phyloP scores from a whole-genome alignment of 805 yeast genomes.

The Torulaspora indica region DNA sequence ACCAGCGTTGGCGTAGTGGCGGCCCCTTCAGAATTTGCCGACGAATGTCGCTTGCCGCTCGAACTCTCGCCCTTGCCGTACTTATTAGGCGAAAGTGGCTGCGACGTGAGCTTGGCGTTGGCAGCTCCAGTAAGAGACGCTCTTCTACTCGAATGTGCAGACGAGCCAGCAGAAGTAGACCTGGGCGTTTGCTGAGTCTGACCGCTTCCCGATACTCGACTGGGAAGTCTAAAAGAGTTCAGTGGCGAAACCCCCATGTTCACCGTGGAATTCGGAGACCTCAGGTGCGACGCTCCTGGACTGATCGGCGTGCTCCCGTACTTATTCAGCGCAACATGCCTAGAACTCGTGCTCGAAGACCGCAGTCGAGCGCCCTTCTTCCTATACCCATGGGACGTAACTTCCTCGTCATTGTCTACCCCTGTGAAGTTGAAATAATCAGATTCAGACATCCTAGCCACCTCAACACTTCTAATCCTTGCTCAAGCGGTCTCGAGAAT shows the following conservation, averaged over 20 bases:
- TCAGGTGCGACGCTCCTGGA: constrained; percentile 10
- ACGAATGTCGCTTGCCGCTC: constrained; percentile 9
- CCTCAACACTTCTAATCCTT: not conserved
- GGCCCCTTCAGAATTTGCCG: constrained; percentile 12
- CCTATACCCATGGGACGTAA: constrained; percentile 6
- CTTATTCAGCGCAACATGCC: constrained; percentile 10
- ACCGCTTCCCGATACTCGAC: constrained; percentile 8
- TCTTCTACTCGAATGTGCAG: constrained; percentile 22
- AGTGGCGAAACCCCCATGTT: constrained; percentile 10
- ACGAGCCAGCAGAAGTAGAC: constrained; percentile 15
- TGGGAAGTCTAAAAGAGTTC: constrained; percentile 12
- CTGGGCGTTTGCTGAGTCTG: constrained; percentile 9
- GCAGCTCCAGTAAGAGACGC: constrained; percentile 19
- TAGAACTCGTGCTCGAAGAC: constrained; percentile 13
- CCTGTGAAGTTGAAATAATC: constrained; percentile 13
- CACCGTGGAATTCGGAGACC: constrained; percentile 13
- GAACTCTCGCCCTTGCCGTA: constrained; percentile 9
- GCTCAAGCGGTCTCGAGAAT: not conserved
- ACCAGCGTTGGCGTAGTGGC: constrained; percentile 24
- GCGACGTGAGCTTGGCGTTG: constrained; percentile 3
- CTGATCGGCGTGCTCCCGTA: constrained; percentile 7
- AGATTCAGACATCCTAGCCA: constrained; percentile 11
- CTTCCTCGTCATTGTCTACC: constrained; percentile 10
- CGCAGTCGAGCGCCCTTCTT: constrained; percentile 11
- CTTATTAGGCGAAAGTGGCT: constrained; percentile 12